phyloP scores from a whole-genome alignment of 257 asterid genomes.

The Fraxinus anomala region DNA sequence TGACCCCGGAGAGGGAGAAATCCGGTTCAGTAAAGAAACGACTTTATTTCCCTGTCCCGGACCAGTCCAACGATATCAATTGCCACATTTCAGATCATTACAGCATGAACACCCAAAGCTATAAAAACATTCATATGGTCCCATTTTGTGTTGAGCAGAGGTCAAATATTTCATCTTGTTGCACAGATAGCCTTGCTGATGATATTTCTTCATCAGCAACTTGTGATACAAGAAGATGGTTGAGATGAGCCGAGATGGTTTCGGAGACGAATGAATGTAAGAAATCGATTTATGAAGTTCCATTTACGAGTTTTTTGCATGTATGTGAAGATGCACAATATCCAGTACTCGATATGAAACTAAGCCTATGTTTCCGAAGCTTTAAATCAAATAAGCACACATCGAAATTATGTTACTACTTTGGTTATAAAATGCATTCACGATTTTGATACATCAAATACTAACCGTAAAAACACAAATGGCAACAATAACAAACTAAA shows the following conservation, averaged over 20 bases:
- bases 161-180: slow-evolving; percentile 25
- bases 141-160: slow-evolving; percentile 17
- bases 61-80: slow-evolving; percentile 13
- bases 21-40: slow-evolving; percentile 53
- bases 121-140: slow-evolving; percentile 5
- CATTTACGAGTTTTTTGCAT: background rate
- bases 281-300: background rate
- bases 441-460: background rate
- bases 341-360: no score
- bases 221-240: slow-evolving; percentile 8
- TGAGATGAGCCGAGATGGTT: background rate
- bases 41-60: slow-evolving; percentile 45
- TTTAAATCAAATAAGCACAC: background rate
- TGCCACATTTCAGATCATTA: slow-evolving; percentile 1
- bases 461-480: background rate
- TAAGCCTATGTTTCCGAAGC: background rate
- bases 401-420: background rate
- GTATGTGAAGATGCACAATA: background rate
- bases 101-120: slow-evolving; percentile 1
- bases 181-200: slow-evolving; percentile 23
- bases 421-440: background rate
- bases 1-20: slow-evolving; percentile 52
- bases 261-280: background rate
- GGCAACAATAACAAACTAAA: background rate
- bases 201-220: slow-evolving; percentile 1